phyloP scores from a whole-genome alignment of 2,329 filamentous ascomycete species.

The Xylariaceae sp. region DNA sequence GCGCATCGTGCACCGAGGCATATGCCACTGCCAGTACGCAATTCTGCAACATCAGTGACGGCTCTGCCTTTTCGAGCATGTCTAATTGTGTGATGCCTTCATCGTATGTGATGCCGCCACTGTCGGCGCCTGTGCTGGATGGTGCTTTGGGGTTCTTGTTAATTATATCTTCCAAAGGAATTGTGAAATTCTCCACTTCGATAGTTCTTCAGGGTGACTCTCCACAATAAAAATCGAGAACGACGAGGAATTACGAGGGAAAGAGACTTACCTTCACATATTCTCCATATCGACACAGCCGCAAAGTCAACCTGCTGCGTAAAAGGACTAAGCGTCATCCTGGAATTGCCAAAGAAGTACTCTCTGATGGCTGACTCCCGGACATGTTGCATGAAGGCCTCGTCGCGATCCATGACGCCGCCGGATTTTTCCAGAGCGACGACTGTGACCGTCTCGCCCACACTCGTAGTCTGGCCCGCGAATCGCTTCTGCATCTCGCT shows the following conservation, averaged over 20 bases:
- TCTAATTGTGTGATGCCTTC: conserved; percentile 30
- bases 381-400: conserved; percentile 66
- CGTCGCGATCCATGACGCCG: conserved; percentile 74
- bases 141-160: conserved; percentile 3
- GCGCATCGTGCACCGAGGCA: conserved; percentile 63
- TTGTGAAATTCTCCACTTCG: neutral
- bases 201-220: no score
- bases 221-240: no score
- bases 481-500: conserved; percentile 71
- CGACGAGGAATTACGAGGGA: no score
- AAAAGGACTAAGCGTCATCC: conserved; percentile 76
- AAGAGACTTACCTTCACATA: conserved; percentile 52
- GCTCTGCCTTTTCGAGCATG: conserved; percentile 59
- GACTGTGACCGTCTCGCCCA: conserved; percentile 67
- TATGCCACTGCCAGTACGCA: conserved; percentile 82
- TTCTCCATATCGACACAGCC: conserved; percentile 67
- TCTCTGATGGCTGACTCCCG: conserved; percentile 77
- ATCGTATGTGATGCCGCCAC: conserved; percentile 12
- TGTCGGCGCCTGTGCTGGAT: conserved; percentile 12
- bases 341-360: conserved; percentile 87
- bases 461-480: conserved; percentile 48
- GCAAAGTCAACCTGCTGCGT: conserved; percentile 80
- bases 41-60: conserved; percentile 68
- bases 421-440: conserved; percentile 79
- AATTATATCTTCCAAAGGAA: conserved; percentile 1